These are phyloP conservation scores for Starmerella potacharoeniae DNA, from an alignment of 805 yeast species.

Conservation along the genomic window DNA sequence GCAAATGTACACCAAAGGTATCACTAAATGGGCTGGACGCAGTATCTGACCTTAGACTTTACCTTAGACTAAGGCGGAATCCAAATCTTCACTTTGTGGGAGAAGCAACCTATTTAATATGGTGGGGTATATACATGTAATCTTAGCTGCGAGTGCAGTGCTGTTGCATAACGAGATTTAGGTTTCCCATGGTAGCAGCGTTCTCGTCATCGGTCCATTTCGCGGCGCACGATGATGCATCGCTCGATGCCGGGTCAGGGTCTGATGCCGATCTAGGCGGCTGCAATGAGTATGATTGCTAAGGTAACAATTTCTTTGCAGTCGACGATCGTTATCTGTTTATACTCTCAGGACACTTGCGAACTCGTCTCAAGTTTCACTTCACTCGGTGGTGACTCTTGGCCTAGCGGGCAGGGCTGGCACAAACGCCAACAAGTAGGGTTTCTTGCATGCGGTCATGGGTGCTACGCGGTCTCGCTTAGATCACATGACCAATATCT, in stretches of 20 bases:
- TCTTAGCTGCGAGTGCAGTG: not conserved
- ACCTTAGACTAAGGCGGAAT: not conserved
- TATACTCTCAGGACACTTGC: no score
- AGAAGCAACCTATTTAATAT: slow-evolving; percentile 4
- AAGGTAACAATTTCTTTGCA: no score
- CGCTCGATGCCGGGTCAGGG: not conserved
- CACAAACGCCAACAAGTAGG: not conserved
- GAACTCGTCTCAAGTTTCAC: no score
- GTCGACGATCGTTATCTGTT: no score
- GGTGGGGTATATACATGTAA: not conserved
- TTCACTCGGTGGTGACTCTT: not conserved
- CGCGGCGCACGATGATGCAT: not conserved
- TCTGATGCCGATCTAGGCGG: not conserved
- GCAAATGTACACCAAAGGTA: not conserved
- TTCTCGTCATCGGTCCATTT: not conserved
- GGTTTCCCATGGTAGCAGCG: slow-evolving; percentile 3
- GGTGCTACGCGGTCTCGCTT: not conserved
- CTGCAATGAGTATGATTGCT: no score
- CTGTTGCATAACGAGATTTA: not conserved
- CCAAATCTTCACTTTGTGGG: not conserved
- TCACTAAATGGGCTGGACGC: not conserved
- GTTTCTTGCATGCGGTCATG: not conserved
- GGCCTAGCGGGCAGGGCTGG: not conserved
- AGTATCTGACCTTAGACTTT: not conserved
- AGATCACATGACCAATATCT: not conserved